These are phyloP conservation scores for Colletotrichum echinochloae DNA, from an alignment of 2,329 filamentous ascomycete genomes.

Conservation along the genomic window DNA sequence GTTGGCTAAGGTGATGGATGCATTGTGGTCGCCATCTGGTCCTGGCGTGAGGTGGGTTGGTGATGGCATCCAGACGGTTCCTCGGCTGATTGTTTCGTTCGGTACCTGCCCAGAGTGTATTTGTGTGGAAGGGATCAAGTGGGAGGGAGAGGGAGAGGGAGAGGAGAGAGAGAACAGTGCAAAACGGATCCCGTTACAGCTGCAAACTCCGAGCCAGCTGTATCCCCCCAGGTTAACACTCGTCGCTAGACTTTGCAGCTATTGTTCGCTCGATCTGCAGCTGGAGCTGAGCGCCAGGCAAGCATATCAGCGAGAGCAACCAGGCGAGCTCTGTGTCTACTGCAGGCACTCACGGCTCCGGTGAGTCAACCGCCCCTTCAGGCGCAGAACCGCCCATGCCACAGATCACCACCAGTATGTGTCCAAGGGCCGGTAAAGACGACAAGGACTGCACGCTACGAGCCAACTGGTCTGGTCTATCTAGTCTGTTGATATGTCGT, in stretches of 20 bases:
- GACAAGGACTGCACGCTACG: constrained; percentile 13
- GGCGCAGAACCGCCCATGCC: constrained; percentile 31
- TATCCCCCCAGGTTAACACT: constrained; percentile 1
- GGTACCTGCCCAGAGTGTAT: neutral
- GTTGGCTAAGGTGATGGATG: neutral
- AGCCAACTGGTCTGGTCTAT: neutral
- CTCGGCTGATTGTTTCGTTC: constrained; percentile 27
- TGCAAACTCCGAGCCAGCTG: constrained; percentile 27
- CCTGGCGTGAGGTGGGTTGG: constrained; percentile 18
- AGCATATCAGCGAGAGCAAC: constrained; percentile 24
- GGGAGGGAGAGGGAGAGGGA: too few species aligned
- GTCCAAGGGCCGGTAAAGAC: constrained; percentile 12
- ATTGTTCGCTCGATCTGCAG: constrained; percentile 13
- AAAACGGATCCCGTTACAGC: constrained; percentile 29
- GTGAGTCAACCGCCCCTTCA: constrained; percentile 29
- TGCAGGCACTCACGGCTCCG: constrained; percentile 37
- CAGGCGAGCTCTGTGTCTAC: constrained; percentile 24
- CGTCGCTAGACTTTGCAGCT: constrained; percentile 12
- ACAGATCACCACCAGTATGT: constrained; percentile 28
- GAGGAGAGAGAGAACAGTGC: constrained; percentile 7
- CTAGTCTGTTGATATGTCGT: constrained; percentile 4
- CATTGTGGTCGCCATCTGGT: constrained; percentile 28
- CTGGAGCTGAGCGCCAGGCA: constrained; percentile 18
- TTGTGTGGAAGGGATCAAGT: too few species aligned
- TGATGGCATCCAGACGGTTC: constrained; percentile 13